These are phyloP conservation scores for Kodamaea arcana DNA, from an alignment of 1,139 yeast species.

Conservation along the genomic window DNA sequence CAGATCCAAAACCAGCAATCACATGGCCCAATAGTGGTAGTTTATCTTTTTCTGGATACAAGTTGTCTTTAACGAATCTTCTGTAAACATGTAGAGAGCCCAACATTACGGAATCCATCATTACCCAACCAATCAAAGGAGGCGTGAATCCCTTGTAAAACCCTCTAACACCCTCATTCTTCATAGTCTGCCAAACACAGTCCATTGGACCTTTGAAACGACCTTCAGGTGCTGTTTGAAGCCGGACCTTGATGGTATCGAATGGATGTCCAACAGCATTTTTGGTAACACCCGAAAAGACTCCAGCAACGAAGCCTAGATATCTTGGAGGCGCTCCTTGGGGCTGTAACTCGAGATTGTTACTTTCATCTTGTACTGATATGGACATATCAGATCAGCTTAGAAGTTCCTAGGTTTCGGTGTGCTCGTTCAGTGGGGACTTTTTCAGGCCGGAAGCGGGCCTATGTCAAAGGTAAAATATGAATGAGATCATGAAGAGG, in stretches of 20 bases:
- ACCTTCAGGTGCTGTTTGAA: slow-evolving; percentile 74
- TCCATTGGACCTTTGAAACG: slow-evolving; percentile 79
- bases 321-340: slow-evolving; percentile 47
- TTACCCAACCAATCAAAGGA: slow-evolving; percentile 87
- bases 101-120: slow-evolving; percentile 86
- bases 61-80: slow-evolving; percentile 56
- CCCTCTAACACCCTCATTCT: slow-evolving; percentile 71
- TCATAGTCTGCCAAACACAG: slow-evolving; percentile 67
- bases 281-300: slow-evolving; percentile 81
- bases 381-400: too few species aligned
- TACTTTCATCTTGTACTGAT: slow-evolving; percentile 10
- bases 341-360: slow-evolving; percentile 6
- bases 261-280: slow-evolving; percentile 92
- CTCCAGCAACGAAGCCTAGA: slow-evolving; percentile 83
- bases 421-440: too few species aligned
- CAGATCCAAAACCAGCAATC: slow-evolving; percentile 76
- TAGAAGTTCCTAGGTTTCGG: too few species aligned
- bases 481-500: too few species aligned
- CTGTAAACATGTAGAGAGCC: slow-evolving; percentile 82
- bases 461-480: too few species aligned
- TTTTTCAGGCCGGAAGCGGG: too few species aligned
- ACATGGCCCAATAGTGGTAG: slow-evolving; percentile 74
- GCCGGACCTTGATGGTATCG: slow-evolving; percentile 82
- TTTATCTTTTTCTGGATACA: slow-evolving; percentile 54
- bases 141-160: slow-evolving; percentile 89